Percentiles rank a stretch among this genome's conserved stretches.
These are phyloP conservation scores for Carex kokanica DNA, from an alignment of 176 grass and related monocot species.

Conservation along the genomic window DNA sequence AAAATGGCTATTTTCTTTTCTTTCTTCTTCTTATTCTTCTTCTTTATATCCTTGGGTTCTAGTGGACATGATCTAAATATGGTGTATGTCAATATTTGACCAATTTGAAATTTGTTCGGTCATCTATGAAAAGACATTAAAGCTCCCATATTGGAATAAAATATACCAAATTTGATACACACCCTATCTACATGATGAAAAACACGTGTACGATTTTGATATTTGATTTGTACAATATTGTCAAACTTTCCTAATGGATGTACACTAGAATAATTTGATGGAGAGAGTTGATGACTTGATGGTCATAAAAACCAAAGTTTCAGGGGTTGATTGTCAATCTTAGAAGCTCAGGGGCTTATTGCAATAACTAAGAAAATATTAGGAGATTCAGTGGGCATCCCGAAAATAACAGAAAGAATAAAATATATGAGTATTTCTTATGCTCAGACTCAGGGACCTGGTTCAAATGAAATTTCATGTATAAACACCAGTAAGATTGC, in stretches of 20 bases:
- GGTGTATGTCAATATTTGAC: not conserved
- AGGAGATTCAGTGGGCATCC: not conserved
- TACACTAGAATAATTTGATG: not conserved
- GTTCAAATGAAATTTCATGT: not conserved
- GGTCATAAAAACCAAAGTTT: not conserved
- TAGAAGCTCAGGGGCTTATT: not conserved
- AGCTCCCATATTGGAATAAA: not conserved
- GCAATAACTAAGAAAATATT: not conserved
- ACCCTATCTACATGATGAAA: not conserved
- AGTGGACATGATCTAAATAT: not conserved
- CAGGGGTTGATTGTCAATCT: not conserved
- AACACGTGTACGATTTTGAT: not conserved
- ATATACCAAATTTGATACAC: not conserved
- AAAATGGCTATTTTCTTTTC: too few species aligned
- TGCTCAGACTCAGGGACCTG: not conserved
- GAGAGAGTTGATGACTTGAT: not conserved
- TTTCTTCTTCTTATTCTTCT: too few species aligned
- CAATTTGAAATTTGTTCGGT: not conserved
- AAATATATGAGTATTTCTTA: not conserved
- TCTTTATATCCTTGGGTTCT: not conserved
- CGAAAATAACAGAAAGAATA: not conserved
- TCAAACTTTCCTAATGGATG: not conserved
- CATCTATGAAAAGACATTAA: too few species aligned
- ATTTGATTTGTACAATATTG: not conserved
- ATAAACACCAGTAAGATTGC: not conserved